These are phyloP conservation scores for Fraxinus nigra DNA, from an alignment of 305 asterid species.

Conservation along the genomic window DNA sequence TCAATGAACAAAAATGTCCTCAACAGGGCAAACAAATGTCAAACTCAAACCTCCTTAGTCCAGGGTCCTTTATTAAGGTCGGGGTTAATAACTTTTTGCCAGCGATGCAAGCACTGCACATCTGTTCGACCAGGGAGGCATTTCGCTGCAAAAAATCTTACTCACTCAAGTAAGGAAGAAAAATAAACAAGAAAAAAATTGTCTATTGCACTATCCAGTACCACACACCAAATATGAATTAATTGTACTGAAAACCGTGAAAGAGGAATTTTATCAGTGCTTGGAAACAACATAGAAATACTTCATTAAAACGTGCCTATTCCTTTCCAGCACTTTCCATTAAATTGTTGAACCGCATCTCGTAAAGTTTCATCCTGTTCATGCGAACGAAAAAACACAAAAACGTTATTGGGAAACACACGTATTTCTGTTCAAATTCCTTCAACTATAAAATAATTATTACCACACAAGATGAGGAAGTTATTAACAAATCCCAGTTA, in stretches of 20 bases:
- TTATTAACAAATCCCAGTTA: not conserved
- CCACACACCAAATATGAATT: not conserved
- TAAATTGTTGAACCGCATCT: constrained; percentile 37
- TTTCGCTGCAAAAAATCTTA: constrained; percentile 35
- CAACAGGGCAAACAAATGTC: not conserved
- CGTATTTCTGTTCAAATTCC: not conserved
- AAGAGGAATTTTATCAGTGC: not conserved
- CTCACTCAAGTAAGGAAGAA: not conserved
- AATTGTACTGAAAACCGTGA: not conserved
- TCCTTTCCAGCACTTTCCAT: constrained; percentile 52
- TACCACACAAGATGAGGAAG: not conserved
- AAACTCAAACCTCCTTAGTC: constrained; percentile 48
- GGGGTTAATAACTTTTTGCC: constrained; percentile 64
- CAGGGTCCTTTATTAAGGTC: constrained; percentile 58
- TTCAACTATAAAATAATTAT: not conserved
- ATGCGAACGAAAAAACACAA: not conserved
- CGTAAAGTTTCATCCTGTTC: constrained; percentile 42
- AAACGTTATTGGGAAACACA: not conserved
- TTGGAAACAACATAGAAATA: not conserved
- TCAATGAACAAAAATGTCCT: not conserved
- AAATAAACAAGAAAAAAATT: not conserved
- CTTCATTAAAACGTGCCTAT: constrained; percentile 35
- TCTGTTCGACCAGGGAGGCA: constrained; percentile 52
- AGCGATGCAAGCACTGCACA: constrained; percentile 66
- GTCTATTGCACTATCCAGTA: not conserved